A percentile compares a stretch with the other conserved stretches of the same genome.
Evolutionary conservation across 768 basidiomycete species (phyloP).

Genomic region (Sarcomyxa edulis): DNA sequence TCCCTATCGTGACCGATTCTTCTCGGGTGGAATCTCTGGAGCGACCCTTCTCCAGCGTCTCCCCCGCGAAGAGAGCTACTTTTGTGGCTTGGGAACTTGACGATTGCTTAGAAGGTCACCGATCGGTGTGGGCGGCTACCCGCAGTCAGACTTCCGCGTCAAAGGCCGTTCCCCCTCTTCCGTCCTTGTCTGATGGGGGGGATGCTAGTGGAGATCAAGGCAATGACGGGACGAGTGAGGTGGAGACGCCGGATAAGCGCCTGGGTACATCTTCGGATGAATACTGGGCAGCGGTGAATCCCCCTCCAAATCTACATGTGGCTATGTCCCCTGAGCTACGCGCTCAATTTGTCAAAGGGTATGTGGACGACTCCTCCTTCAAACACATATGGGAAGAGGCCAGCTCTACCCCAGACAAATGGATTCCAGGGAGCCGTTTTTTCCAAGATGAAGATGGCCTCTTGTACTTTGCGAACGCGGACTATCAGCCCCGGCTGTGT

Average conservation of each 20-base stretch:
- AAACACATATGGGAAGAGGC: not conserved
- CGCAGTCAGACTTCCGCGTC: not conserved
- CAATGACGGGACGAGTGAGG: not conserved
- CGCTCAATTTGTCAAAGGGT: not conserved
- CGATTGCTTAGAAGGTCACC: conserved; percentile 3
- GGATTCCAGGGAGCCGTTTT: not conserved
- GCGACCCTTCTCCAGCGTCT: too few relatives aligned
- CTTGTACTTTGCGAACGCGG: conserved; percentile 8
- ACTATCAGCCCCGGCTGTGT: conserved; percentile 7
- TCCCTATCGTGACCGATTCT: not conserved
- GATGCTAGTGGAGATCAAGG: too few relatives aligned
- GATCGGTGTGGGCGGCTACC: not conserved
- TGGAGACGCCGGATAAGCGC: not conserved
- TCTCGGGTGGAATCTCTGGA: not conserved
- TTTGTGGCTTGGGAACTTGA: conserved; percentile 7
- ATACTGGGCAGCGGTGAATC: not conserved
- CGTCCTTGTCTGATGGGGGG: too few relatives aligned
- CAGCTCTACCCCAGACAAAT: not conserved
- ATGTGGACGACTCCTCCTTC: conserved; percentile 2
- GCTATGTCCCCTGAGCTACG: not conserved
- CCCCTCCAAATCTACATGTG: too few relatives aligned
- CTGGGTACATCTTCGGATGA: not conserved
- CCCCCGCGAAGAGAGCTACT: conserved; percentile 1
- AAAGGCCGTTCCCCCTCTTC: too few relatives aligned
- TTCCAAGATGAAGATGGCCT: conserved; percentile 1